Evolutionary conservation across 768 basidiomycete species (phyloP).

Genomic region (Suillus cothurnatus): DNA sequence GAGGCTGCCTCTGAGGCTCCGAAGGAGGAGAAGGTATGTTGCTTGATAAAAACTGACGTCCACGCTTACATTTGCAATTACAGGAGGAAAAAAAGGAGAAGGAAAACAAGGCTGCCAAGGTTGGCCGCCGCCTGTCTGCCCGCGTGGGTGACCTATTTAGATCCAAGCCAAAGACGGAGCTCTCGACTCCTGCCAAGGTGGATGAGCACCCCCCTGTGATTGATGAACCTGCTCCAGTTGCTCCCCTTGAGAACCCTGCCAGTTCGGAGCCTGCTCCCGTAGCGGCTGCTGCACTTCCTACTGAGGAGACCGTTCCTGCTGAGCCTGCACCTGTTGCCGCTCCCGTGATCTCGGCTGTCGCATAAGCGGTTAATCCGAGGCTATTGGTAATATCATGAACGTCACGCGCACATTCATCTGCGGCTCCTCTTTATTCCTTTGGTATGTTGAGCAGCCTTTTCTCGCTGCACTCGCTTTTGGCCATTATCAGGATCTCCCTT

Average conservation of each 20-base stretch:
- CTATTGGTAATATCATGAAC: constrained; percentile 39
- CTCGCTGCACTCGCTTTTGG: constrained; percentile 40
- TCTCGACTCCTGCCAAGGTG: constrained; percentile 73
- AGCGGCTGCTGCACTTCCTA: constrained; percentile 38
- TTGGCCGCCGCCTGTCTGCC: constrained; percentile 81
- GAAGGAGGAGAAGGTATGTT: constrained; percentile 64
- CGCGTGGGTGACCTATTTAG: constrained; percentile 87
- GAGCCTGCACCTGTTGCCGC: constrained; percentile 50
- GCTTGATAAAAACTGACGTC: not conserved
- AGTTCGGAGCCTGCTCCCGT: constrained; percentile 42
- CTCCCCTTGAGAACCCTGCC: constrained; percentile 82
- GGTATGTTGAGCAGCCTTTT: constrained; percentile 39
- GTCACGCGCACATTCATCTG: constrained; percentile 43
- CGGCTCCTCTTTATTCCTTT: constrained; percentile 29
- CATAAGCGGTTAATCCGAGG: constrained; percentile 49
- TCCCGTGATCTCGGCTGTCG: constrained; percentile 77
- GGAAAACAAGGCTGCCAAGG: constrained; percentile 56
- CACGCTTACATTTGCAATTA: constrained; percentile 10
- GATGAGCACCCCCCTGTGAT: constrained; percentile 89
- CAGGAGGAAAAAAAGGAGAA: constrained; percentile 57
- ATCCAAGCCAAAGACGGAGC: constrained; percentile 65
- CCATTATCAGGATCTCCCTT: constrained; percentile 32
- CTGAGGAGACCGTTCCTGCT: constrained; percentile 22
- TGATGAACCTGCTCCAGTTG: constrained; percentile 79
- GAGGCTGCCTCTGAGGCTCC: constrained; percentile 38